Base-by-base conservation (phyloP, 2,329 filamentous ascomycete species). In the Pseudogymnoascus sp. region DNA sequence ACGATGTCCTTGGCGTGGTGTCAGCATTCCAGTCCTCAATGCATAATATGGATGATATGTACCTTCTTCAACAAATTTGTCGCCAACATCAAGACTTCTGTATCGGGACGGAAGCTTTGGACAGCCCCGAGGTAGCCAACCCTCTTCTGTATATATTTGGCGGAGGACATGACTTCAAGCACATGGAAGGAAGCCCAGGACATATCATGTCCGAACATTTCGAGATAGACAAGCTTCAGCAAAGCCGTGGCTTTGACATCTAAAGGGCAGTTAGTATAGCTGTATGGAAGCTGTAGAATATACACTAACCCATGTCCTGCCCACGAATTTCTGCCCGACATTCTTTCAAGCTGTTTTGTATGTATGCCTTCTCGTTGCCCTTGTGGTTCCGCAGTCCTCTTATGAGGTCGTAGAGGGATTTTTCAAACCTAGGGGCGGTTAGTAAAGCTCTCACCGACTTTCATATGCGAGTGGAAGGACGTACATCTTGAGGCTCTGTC, bases 201-300 rank as follows among this genome's bases (percentile, higher is more conserved):
- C 95, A 99, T 99, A 77, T 97, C 95, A 75, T 97, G 90, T 13
- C 95, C 95, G 70, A 97, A 93, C 95, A 99, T 99, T 76, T 99
- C 95, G 68, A 99, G 85, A 75, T 99, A 99, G 62, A 97, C 88
- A 70, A 99, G 84, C 80, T 99, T 99, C 72, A 99, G 81, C 62
- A 99, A 83, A 53, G 95, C 95, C 35, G 92, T 97, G 19, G 95
- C 93, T 81, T 99, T 99, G 77, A 96, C 84, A 78, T 97, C 93
- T 91, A 64, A 62, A 59, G 63, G 15, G 6, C 11, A 62, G 65
- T 67, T 64, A 71, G 66, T 59, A 21, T 42, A 36, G 26, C 28
- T 38, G n/a, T 10, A 53, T 13, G 17, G 19, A 19, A 23, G 19
- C 4, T 10, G 33, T 60, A 44, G 59, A 62, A 21, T 13, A 35